These are phyloP conservation scores for Brassica cretica DNA, from an alignment of 345 rosid species.

Conservation along the genomic window DNA sequence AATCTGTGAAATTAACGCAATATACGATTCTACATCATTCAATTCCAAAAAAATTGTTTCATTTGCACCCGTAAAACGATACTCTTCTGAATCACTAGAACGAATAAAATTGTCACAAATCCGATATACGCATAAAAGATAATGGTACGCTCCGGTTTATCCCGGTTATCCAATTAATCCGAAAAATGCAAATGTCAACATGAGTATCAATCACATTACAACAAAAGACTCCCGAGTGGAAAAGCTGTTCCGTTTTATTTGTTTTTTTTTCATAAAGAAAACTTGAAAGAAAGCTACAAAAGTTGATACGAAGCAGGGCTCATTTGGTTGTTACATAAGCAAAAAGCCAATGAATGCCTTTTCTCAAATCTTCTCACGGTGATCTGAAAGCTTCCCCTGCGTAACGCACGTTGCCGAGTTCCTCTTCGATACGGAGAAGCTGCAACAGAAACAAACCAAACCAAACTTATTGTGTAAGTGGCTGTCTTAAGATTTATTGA, in stretches of 20 bases:
- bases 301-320: constrained; percentile 9
- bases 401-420: constrained; percentile 78
- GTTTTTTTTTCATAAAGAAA: neutral
- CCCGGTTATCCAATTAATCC: constrained; percentile 12
- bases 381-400: constrained; percentile 92
- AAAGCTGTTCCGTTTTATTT: constrained; percentile 13
- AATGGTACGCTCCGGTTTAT: constrained; percentile 17
- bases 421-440: constrained; percentile 98
- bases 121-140: neutral
- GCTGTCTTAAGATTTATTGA: neutral
- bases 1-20: too few relatives aligned
- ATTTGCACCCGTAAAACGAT: neutral
- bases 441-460: constrained; percentile 42
- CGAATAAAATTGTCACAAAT: neutral
- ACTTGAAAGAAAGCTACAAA: constrained; percentile 19
- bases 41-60: too few relatives aligned
- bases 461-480: neutral
- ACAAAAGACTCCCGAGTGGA: constrained; percentile 5
- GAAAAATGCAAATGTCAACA: neutral
- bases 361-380: constrained; percentile 47
- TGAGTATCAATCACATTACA: constrained; percentile 21
- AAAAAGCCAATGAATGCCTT: constrained; percentile 17
- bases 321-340: constrained; percentile 18
- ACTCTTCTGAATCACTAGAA: neutral
- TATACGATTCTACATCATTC: too few relatives aligned